phyloP scores from a whole-genome alignment of 305 asterid species.

The Rubia peregrina region DNA sequence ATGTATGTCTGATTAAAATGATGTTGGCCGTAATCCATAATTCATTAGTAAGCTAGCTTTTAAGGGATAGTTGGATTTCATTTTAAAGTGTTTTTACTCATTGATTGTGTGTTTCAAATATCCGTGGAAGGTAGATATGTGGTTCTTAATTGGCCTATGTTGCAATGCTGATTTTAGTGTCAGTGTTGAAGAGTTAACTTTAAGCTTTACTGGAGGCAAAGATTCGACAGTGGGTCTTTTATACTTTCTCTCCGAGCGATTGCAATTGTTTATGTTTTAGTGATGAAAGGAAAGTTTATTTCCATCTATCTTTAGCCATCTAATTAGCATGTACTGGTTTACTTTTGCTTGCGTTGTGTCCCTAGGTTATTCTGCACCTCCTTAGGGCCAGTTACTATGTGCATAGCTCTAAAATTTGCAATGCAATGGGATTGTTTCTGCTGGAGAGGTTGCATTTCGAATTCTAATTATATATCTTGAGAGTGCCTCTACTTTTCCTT shows the following conservation, averaged over 20 bases:
- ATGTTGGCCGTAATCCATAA: not conserved
- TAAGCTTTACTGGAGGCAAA: constrained; percentile 96
- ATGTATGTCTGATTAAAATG: not conserved
- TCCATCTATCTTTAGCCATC: constrained; percentile 9
- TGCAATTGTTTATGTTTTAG: not conserved
- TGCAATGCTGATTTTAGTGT: constrained; percentile 2
- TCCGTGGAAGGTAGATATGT: not conserved
- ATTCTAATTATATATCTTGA: constrained; percentile 82
- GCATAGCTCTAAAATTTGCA: constrained; percentile 36
- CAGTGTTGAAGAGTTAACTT: constrained; percentile 84
- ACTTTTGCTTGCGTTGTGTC: not conserved
- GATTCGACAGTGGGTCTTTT: constrained; percentile 71
- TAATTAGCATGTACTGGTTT: not conserved
- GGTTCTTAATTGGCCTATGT: not conserved
- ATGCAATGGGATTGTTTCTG: constrained; percentile 27
- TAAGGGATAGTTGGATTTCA: not conserved
- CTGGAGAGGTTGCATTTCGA: constrained; percentile 45
- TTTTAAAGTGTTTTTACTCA: not conserved
- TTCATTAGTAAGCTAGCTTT: not conserved
- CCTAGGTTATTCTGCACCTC: constrained; percentile 74
- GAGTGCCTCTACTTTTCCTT: constrained; percentile 66
- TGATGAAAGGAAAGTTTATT: not conserved
- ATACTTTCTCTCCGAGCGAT: not conserved
- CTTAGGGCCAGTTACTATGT: constrained; percentile 82
- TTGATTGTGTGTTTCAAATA: not conserved